Conservation (phyloP, 768 basidiomycete species). For the Mycena epipterygia region DNA sequence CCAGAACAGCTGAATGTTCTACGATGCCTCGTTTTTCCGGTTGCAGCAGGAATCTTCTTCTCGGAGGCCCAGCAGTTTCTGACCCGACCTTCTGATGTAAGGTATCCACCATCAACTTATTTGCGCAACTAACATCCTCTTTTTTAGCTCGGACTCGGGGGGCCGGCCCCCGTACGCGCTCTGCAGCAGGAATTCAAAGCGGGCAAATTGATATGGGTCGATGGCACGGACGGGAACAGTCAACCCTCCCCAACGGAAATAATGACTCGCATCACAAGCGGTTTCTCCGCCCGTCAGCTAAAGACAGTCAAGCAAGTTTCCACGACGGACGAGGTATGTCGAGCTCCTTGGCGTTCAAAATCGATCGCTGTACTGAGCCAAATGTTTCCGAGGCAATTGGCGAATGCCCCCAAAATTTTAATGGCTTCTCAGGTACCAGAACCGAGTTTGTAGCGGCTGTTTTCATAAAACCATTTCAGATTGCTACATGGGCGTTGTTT, state of each 20-base stretch:
- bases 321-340: constrained; percentile 52
- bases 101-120: constrained; percentile 30
- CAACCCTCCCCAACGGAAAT: constrained; percentile 56
- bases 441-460: too few species aligned
- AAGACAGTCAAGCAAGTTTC: constrained; percentile 52
- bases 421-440: too few species aligned
- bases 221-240: constrained; percentile 58
- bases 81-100: constrained; percentile 44
- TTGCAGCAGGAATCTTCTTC: constrained; percentile 61
- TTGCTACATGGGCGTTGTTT: constrained; percentile 78
- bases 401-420: constrained; percentile 83
- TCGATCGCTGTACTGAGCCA: not conserved
- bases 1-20: constrained; percentile 53
- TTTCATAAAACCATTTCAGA: too few species aligned
- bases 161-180: constrained; percentile 45
- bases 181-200: constrained; percentile 52
- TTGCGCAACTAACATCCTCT: not conserved
- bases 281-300: constrained; percentile 51
- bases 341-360: constrained; percentile 6
- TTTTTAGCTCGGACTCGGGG: constrained; percentile 31
- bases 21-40: constrained; percentile 57
- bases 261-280: constrained; percentile 57
- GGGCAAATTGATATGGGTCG: constrained; percentile 58
- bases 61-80: constrained; percentile 58
- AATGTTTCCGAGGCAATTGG: not conserved